phyloP scores from a whole-genome alignment of 176 grass and related monocot genomes.

The Oryza officinalis region DNA sequence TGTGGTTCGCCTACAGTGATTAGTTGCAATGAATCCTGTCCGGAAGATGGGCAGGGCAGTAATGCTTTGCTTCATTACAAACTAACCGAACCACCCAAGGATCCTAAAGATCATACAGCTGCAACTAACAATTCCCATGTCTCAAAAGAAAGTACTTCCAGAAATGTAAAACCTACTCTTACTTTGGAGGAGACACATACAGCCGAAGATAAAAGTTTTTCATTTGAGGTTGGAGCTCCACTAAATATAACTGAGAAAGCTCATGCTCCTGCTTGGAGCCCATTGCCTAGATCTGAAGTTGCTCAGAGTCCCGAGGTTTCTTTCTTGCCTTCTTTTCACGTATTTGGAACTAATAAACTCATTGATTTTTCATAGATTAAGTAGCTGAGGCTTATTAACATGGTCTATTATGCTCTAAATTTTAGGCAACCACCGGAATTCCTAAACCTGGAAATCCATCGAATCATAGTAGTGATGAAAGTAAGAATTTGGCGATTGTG shows the following conservation, averaged over 20 bases:
- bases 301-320: slow-evolving; percentile 55
- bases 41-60: slow-evolving; percentile 35
- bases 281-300: slow-evolving; percentile 43
- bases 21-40: slow-evolving; percentile 47
- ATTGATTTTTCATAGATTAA: neutral
- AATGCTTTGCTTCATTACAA: slow-evolving; percentile 19
- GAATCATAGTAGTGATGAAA: slow-evolving; percentile 47
- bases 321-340: neutral
- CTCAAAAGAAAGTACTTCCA: slow-evolving; percentile 37
- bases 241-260: slow-evolving; percentile 61
- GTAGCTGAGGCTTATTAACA: slow-evolving; percentile 20
- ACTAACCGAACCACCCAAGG: slow-evolving; percentile 14
- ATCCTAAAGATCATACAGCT: slow-evolving; percentile 52
- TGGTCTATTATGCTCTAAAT: slow-evolving; percentile 31
- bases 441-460: slow-evolving; percentile 38
- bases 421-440: slow-evolving; percentile 54
- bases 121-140: slow-evolving; percentile 27
- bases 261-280: slow-evolving; percentile 58
- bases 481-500: slow-evolving; percentile 28
- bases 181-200: slow-evolving; percentile 47
- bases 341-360: neutral
- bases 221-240: slow-evolving; percentile 67
- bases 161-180: slow-evolving; percentile 31
- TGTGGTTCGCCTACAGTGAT: slow-evolving; percentile 80
- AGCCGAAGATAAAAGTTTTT: slow-evolving; percentile 74